A percentile compares a stretch with the other conserved stretches of the same genome.
Conservation (phyloP, 139 green algal genomes). For the Raphidocelis subcapitata region DNA sequence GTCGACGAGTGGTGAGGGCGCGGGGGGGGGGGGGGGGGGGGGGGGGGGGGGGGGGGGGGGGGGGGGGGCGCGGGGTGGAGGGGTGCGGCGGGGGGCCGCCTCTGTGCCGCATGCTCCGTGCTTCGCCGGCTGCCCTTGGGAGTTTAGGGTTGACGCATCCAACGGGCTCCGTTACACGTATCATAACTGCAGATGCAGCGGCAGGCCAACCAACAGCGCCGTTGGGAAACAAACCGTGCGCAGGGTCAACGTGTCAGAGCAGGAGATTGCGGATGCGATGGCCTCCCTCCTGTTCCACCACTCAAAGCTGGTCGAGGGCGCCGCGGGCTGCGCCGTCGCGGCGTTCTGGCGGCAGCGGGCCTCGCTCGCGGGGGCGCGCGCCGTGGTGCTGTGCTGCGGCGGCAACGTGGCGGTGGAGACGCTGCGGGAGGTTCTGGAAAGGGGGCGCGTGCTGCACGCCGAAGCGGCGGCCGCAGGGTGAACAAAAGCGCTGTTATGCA, state of each 20-base stretch:
- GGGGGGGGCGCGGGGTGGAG: neutral
- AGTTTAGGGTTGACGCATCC: too few relatives aligned
- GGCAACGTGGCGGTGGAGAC: conserved; percentile 48
- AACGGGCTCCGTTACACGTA: too few relatives aligned
- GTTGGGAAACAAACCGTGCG: neutral
- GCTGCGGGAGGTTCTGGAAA: conserved; percentile 17
- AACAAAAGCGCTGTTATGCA: too few relatives aligned
- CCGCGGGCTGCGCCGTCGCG: conserved; percentile 56
- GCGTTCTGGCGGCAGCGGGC: conserved; percentile 19
- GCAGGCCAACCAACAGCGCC: too few relatives aligned
- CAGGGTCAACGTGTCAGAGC: conserved; percentile 35
- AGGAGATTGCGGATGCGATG: conserved; percentile 62
- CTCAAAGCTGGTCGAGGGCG: conserved; percentile 54
- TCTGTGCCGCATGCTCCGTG: too few relatives aligned
- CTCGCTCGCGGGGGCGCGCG: conserved; percentile 25
- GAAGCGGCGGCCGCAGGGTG: too few relatives aligned
- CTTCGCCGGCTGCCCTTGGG: too few relatives aligned
- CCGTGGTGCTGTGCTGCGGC: conserved; percentile 55
- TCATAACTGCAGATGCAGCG: too few relatives aligned
- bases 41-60: neutral
- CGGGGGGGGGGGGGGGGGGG: conserved; percentile 9
- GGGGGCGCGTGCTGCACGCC: neutral
- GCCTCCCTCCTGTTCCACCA: conserved; percentile 41
- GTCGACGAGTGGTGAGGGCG: conserved; percentile 53
- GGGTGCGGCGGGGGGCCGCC: too few relatives aligned